Base-by-base conservation (phyloP, 1,284 basidiomycete species). In the Ustilago trichophora region DNA sequence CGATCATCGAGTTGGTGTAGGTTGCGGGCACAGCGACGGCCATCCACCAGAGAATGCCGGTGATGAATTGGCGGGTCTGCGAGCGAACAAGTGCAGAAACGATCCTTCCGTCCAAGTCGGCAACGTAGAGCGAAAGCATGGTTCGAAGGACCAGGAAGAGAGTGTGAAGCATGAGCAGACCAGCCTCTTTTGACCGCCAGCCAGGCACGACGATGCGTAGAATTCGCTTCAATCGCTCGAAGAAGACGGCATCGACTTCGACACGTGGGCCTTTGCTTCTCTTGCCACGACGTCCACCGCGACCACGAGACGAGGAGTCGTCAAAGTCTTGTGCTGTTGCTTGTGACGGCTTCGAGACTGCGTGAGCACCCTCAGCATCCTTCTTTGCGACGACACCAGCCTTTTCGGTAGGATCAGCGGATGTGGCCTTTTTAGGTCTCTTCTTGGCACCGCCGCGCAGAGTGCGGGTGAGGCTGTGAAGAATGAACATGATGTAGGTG, bases 61-160 rank as follows among this genome's bases (percentile, higher is more conserved):
- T 83, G 47, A 94, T 85, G 84, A 98, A 97, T 47, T 89, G 85
- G 11, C 86, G 77, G 6, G 91, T 88, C 78, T 91, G 88, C 9
- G 91, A 91, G 42, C 93, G 89, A n/a, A 98, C 95, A 8, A 98
- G 87, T 16, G 92, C 92, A 2, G 93, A 92, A 0, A 98, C 95
- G 72, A 98, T 80, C 25, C 89, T 88, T 81, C 93, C 94, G 77
- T 98, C 95, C 43, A 98, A 85, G 45, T 91, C 88, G 8, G 95
- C 94, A 42, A 98, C 93, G 78, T 97, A 97, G n/a, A 98, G 85
- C 21, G 91, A 93, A 46, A 98, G 89, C 10, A 91, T 89, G 3
- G 94, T 98, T 60, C 94, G 85, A 62, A 92, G 89, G 15, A 98
- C 86, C 48, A 98, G 86, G 67, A 98, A 87, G 75, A 88, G 87